Evolutionary conservation across 345 rosid species (phyloP), one percentile per base, ranked within the genome.

Genomic region (Syzygium jambos): DNA sequence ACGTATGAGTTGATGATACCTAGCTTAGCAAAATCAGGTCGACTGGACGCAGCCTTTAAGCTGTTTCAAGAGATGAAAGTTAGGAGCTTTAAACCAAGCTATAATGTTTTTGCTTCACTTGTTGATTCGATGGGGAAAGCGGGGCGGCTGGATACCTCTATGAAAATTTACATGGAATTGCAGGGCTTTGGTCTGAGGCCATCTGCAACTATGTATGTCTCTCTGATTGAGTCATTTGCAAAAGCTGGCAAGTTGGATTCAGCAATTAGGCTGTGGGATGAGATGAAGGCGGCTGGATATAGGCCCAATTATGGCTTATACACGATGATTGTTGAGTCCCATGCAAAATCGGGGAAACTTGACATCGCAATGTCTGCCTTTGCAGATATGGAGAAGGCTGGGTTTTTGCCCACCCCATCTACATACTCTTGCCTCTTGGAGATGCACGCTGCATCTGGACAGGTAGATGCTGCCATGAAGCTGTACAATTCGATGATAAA

Each of bases 91-190:
- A 91, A 91, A 7, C 99, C 98, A 61, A 95, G 95, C 88, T 92
- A 91, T 91, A 63, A 86, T 59, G 87, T 96, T 61, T 96, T 96
- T 89, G 91, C 98, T 51, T 93, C 98, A 1, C 97, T 98, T 87
- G 97, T 96, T 91, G 98, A 98, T 93, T 96, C 99, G 1, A 91
- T 96, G 96, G 99, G 98, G n/a, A 98, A 96, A 92, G 98, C 99
- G 83, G 98, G 99, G 85, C 93, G 99, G 83, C 88, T 98, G 57
- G 99, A 96, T 52, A 91, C 98, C n/a, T 95, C 98, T 25, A 94
- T 95, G 98, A 96, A 96, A 91, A 78, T 98, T 86, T 98, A 93
- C 91, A 92, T 89, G 95, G 99, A 98, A 89, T 93, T 96, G 97
- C 95, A 93, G 91, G 96, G 94, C 25, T 93, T 86, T 83, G 98